Evolutionary conservation across 2,329 filamentous ascomycete species (phyloP), one percentile per base, ranked within the genome.

Genomic region (Cercospora canescens): DNA sequence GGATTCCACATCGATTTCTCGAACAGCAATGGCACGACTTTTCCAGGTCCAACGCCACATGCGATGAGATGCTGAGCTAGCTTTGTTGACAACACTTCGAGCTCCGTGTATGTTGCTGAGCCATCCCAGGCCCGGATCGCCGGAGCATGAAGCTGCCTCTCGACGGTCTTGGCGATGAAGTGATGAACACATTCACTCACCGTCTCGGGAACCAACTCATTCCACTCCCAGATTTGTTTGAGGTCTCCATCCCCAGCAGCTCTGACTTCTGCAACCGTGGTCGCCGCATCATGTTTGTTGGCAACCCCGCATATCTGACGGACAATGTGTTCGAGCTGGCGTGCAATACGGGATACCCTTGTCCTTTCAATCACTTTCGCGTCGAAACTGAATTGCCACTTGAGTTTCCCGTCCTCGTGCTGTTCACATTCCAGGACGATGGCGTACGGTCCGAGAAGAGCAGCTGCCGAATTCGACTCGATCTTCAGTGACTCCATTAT

Each of bases 1-100:
- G 77, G 66, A 0, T 75, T 74, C 63, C 75, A 79, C 6, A 64
- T 63, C 32, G 75, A 78, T 69, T 81, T 81, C 54, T 80, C 78
- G 48, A 80, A 79, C 60, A 78, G 78, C 2, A 77, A 74, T 6
- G 60, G 45, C 24, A 62, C 32, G 4, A 26, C 2, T 4, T 16
- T 50, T 21, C 5, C 6, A 1, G 21, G 18, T 9, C 21, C 18
- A 11, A 62, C 5, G 7, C 59, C 59, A 21, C n/a, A 14, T 11
- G 45, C 50, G 9, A 55, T 5, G 8, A 66, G 18, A 14, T 54
- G 26, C 14, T 62, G 64, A 8, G 60, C 59, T 18, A 66, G 41
- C 8, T 34, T 35, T 14, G 28, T 48, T 6, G 65, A 59, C 12
- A 62, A 21, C 12, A 16, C 6, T 16, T 67, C 59, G 2, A 70